These are phyloP conservation scores for Thelonectria olida DNA, from an alignment of 2,329 filamentous ascomycete genomes.

Conservation along the genomic window DNA sequence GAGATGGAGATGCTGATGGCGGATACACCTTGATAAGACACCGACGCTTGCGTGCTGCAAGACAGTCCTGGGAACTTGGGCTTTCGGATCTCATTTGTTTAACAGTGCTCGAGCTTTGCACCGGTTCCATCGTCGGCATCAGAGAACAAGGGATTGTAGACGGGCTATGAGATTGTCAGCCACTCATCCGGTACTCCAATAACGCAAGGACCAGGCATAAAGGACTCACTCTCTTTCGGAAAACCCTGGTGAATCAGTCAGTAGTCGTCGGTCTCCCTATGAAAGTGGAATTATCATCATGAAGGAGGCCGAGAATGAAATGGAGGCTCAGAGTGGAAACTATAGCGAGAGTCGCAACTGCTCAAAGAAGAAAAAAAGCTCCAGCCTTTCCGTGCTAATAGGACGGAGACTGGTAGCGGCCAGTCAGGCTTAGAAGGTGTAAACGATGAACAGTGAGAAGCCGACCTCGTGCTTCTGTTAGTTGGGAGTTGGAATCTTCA, in stretches of 20 bases:
- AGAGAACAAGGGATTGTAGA: neutral
- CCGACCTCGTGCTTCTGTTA: too few relatives aligned
- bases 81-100: neutral
- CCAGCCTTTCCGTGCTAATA: too few relatives aligned
- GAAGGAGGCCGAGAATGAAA: neutral
- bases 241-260: neutral
- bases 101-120: neutral
- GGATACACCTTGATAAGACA: neutral
- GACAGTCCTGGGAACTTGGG: too few relatives aligned
- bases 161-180: neutral
- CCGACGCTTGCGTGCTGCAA: neutral
- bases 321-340: too few relatives aligned
- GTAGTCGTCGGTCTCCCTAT: neutral
- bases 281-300: slow-evolving; percentile 8
- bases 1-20: neutral
- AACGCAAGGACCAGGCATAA: neutral
- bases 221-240: slow-evolving; percentile 2
- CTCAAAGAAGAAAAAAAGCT: neutral
- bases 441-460: too few relatives aligned
- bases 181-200: neutral
- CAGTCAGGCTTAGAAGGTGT: too few relatives aligned
- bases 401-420: too few relatives aligned
- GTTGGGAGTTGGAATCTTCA: too few relatives aligned
- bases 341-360: neutral
- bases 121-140: too few relatives aligned